Evolutionary conservation across 2,329 filamentous ascomycete species (phyloP).

Genomic region (Hypoxylon sp.): DNA sequence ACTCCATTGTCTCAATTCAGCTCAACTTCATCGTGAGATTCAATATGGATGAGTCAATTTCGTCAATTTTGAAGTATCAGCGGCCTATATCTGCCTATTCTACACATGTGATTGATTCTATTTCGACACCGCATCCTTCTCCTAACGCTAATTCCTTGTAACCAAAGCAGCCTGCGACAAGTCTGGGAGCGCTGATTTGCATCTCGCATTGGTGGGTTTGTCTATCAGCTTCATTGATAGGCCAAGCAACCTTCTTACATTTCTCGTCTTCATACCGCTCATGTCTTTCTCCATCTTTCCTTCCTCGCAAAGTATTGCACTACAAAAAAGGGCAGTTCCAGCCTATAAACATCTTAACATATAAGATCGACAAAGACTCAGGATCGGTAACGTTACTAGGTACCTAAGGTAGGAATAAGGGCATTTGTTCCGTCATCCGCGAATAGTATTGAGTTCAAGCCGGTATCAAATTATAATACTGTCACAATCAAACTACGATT

Average conservation of each 20-base stretch:
- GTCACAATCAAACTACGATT: neutral
- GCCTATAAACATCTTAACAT: neutral
- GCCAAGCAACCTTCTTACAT: neutral
- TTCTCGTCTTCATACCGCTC: constrained; percentile 5
- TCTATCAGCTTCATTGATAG: constrained; percentile 1
- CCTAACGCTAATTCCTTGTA: constrained; percentile 15
- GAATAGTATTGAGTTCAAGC: neutral
- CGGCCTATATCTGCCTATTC: constrained; percentile 6
- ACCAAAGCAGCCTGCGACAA: neutral
- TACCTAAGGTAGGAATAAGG: neutral
- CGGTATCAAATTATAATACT: neutral
- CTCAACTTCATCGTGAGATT: constrained; percentile 18
- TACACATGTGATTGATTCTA: neutral
- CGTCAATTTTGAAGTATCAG: neutral
- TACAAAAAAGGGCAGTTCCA: neutral
- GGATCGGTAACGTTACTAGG: neutral
- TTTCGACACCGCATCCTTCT: constrained; percentile 13
- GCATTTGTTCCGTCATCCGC: neutral
- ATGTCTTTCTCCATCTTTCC: neutral
- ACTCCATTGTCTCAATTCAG: constrained; percentile 2
- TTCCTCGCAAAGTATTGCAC: neutral
- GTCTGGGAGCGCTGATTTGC: neutral
- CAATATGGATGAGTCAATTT: constrained; percentile 26
- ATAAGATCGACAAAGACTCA: neutral
- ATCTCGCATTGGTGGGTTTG: neutral